phyloP scores from a whole-genome alignment of 495 filamentous ascomycete species.

The Hypoxylon lienhwacheense region DNA sequence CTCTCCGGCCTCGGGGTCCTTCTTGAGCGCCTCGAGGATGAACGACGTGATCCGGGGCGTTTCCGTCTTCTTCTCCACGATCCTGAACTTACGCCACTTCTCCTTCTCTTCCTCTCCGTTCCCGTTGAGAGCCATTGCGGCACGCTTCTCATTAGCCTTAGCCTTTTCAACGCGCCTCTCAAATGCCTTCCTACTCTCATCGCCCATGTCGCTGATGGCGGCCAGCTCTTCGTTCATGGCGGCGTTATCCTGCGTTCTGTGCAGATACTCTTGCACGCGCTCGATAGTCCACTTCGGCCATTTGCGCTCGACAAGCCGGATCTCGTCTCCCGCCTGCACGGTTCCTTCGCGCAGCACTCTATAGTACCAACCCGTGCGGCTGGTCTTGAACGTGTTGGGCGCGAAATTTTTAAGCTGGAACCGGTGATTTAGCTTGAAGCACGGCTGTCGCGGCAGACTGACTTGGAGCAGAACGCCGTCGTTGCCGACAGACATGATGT shows the following conservation, averaged over 20 bases:
- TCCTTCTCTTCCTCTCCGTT: slow-evolving; percentile 31
- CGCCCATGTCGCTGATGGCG: slow-evolving; percentile 50
- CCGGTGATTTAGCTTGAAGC: slow-evolving; percentile 61
- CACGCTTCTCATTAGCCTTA: slow-evolving; percentile 38
- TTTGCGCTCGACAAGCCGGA: slow-evolving; percentile 46
- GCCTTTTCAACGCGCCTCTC: slow-evolving; percentile 42
- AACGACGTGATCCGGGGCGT: slow-evolving; percentile 48
- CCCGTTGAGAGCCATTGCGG: slow-evolving; percentile 29
- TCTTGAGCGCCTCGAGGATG: slow-evolving; percentile 42
- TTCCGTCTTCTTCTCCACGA: slow-evolving; percentile 48
- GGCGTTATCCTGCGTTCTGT: slow-evolving; percentile 48
- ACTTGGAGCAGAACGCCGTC: slow-evolving; percentile 48
- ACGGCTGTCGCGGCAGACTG: slow-evolving; percentile 55
- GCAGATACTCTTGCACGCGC: slow-evolving; percentile 57
- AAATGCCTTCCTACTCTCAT: slow-evolving; percentile 48
- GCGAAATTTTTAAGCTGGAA: slow-evolving; percentile 59
- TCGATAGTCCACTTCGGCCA: slow-evolving; percentile 59
- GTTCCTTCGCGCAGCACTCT: slow-evolving; percentile 51
- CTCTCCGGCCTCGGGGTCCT: slow-evolving; percentile 24
- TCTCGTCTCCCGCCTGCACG: slow-evolving; percentile 52
- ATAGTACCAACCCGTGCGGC: slow-evolving; percentile 60
- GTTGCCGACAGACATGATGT: slow-evolving; percentile 48
- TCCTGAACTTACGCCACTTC: slow-evolving; percentile 48
- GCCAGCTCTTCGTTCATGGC: slow-evolving; percentile 51
- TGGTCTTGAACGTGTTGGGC: slow-evolving; percentile 51